A percentile compares a stretch with the other conserved stretches of the same genome.
These are phyloP conservation scores for Hygrophorus russula DNA, from an alignment of 768 basidiomycete genomes.

Conservation along the genomic window DNA sequence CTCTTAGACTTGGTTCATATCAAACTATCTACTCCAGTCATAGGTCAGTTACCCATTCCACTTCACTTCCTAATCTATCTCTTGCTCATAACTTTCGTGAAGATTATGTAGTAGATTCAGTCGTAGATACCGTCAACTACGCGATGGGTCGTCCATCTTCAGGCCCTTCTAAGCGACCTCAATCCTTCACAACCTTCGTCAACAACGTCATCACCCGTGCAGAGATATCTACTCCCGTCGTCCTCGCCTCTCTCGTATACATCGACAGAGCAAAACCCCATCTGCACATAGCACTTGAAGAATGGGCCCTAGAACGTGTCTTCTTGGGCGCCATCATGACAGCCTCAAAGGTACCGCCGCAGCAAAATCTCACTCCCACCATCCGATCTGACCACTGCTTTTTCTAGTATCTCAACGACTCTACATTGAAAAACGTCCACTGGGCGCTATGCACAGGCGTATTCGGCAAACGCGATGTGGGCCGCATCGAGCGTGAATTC, in stretches of 20 bases:
- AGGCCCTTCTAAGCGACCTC: conserved; percentile 5
- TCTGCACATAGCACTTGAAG: conserved; percentile 69
- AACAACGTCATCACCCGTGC: conserved; percentile 59
- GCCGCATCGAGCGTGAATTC: conserved; percentile 75
- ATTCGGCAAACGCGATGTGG: conserved; percentile 72
- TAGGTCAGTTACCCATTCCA: conserved; percentile 38
- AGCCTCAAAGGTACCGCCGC: conserved; percentile 59
- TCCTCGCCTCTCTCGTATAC: conserved; percentile 66
- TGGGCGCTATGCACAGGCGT: conserved; percentile 82
- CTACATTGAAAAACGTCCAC: conserved; percentile 82
- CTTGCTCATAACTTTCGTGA: too few relatives aligned
- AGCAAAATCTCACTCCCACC: too few relatives aligned
- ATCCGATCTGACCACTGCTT: not conserved
- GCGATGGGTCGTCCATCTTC: conserved; percentile 58
- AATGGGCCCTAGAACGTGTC: conserved; percentile 84
- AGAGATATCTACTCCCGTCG: conserved; percentile 58
- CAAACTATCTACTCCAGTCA: conserved; percentile 48
- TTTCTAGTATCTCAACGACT: conserved; percentile 72
- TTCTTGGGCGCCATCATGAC: conserved; percentile 85
- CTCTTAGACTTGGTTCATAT: conserved; percentile 60
- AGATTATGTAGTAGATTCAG: conserved; percentile 65
- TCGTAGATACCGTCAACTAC: conserved; percentile 65
- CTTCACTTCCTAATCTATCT: not conserved
- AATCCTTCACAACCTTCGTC: conserved; percentile 53
- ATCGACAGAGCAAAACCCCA: conserved; percentile 69